Percentiles rank a stretch among this genome's conserved stretches.
These are phyloP conservation scores for Bretziella fagacearum DNA, from an alignment of 2,329 filamentous ascomycete species.

Conservation along the genomic window DNA sequence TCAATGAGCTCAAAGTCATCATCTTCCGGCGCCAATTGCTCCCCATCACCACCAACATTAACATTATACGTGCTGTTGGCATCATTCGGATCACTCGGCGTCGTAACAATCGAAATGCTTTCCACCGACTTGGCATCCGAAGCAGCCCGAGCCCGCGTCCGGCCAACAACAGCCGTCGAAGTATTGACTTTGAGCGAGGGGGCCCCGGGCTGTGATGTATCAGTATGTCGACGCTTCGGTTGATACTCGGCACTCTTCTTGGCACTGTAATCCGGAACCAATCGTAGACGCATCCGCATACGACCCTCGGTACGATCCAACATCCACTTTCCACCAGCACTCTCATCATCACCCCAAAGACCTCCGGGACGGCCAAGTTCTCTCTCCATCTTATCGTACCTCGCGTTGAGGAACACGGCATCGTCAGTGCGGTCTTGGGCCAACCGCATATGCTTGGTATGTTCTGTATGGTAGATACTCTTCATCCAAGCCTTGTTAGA, in stretches of 20 bases:
- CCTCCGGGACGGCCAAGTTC: constrained; percentile 66
- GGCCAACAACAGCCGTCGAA: constrained; percentile 4
- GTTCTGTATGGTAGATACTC: constrained; percentile 84
- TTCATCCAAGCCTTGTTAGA: constrained; percentile 84
- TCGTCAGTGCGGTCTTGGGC: constrained; percentile 91
- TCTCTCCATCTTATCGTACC: constrained; percentile 62
- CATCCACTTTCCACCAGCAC: constrained; percentile 59
- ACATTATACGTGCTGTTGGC: constrained; percentile 9
- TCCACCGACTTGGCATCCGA: constrained; percentile 10
- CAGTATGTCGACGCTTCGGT: constrained; percentile 55
- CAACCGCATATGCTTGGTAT: constrained; percentile 75
- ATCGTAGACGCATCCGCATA: constrained; percentile 80
- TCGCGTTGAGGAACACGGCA: constrained; percentile 55
- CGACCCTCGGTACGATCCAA: constrained; percentile 89
- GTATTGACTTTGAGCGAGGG: constrained; percentile 23
- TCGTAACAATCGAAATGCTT: constrained; percentile 10
- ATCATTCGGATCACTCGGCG: constrained; percentile 5
- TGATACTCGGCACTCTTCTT: constrained; percentile 55
- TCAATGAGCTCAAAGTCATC: constrained; percentile 95
- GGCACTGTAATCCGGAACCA: constrained; percentile 59
- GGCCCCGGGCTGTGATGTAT: constrained; percentile 20
- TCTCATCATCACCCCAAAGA: constrained; percentile 22
- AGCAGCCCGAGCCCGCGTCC: constrained; percentile 9
- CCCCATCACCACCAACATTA: background rate
- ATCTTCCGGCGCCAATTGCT: constrained; percentile 43